Evolutionary conservation across 164 flowering plant genomes (phyloP).

Genomic region (Liriodendron chinense): DNA sequence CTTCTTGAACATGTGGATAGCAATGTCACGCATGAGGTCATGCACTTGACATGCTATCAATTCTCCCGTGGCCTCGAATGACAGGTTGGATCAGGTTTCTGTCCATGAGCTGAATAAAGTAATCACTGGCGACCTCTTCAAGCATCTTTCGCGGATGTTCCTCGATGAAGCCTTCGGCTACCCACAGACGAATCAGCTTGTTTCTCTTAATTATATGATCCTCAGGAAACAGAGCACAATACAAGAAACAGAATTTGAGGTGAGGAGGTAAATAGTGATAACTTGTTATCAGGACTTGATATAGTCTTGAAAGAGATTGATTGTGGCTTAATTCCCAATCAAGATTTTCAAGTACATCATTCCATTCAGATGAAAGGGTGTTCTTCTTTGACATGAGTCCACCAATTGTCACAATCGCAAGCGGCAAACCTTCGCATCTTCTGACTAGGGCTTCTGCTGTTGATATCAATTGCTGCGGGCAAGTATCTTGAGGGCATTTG

Average conservation of each 20-base stretch:
- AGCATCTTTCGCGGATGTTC: conserved; percentile 23
- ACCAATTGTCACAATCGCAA: neutral
- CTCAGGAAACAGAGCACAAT: conserved; percentile 36
- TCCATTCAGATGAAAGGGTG: neutral
- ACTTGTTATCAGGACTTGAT: neutral
- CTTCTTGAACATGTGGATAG: neutral
- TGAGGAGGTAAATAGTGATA: conserved; percentile 34
- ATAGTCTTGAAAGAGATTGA: neutral
- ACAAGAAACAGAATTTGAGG: conserved; percentile 46
- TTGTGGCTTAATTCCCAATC: neutral
- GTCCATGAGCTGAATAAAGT: conserved; percentile 37
- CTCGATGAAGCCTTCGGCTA: conserved; percentile 47
- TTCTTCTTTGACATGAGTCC: neutral
- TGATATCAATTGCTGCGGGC: neutral
- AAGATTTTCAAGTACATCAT: neutral
- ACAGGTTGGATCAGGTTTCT: conserved; percentile 36
- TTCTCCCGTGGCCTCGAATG: neutral
- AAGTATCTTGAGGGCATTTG: neutral
- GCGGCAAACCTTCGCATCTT: neutral
- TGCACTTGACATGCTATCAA: neutral
- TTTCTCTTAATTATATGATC: conserved; percentile 30
- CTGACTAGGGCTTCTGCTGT: neutral
- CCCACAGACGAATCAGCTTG: conserved; percentile 45
- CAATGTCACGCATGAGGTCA: conserved; percentile 2
- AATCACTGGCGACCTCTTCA: conserved; percentile 48